phyloP scores from a whole-genome alignment of 805 yeast species.

The Candida tibetensis region DNA sequence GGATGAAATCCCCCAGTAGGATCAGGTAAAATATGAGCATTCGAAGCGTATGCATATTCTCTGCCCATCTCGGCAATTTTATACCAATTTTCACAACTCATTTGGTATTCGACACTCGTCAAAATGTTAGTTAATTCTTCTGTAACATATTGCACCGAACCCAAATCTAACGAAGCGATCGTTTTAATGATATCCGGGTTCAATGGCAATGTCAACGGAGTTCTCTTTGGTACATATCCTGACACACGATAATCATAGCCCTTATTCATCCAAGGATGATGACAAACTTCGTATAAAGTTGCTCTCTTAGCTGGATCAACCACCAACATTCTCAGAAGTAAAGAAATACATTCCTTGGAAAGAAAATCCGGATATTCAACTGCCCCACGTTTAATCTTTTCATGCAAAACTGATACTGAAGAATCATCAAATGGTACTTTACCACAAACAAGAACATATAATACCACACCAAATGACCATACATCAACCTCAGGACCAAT shows the following conservation, averaged over 20 bases:
- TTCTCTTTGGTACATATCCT: constrained; percentile 71
- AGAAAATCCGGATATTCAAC: constrained; percentile 88
- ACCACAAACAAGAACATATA: constrained; percentile 94
- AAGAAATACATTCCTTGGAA: constrained; percentile 74
- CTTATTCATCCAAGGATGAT: constrained; percentile 92
- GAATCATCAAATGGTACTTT: constrained; percentile 98
- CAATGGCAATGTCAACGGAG: constrained; percentile 70
- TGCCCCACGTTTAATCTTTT: constrained; percentile 86
- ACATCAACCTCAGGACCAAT: constrained; percentile 96
- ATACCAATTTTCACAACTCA: constrained; percentile 63
- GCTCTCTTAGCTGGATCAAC: constrained; percentile 87
- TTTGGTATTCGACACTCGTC: constrained; percentile 61
- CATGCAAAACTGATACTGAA: constrained; percentile 86
- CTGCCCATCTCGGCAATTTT: constrained; percentile 38
- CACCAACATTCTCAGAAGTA: constrained; percentile 84
- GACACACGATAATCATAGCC: constrained; percentile 77
- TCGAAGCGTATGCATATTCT: constrained; percentile 34
- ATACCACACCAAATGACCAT: constrained; percentile 97
- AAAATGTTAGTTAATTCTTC: constrained; percentile 57
- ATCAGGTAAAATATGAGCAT: constrained; percentile 47
- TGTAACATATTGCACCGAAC: constrained; percentile 57
- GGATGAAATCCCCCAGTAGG: constrained; percentile 92
- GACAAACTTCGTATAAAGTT: constrained; percentile 67
- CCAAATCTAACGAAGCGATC: constrained; percentile 77
- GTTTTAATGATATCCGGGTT: constrained; percentile 66